Base-by-base conservation (phyloP, 2,329 filamentous ascomycete genomes). In the Aspergillus quadrilineatus region DNA sequence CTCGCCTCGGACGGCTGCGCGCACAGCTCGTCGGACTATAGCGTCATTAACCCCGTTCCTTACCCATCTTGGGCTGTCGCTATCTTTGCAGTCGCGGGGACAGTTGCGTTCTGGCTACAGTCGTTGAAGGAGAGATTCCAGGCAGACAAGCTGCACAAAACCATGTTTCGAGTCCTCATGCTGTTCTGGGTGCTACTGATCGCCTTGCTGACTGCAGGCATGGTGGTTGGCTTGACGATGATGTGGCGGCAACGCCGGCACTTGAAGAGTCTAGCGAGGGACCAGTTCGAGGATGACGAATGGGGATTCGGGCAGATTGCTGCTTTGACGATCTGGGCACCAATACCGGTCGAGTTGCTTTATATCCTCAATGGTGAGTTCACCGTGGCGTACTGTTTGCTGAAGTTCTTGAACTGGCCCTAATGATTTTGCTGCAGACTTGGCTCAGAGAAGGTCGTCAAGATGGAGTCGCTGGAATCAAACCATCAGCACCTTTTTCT, bases 1-100 rank as follows among this genome's bases (percentile, higher is more conserved):
- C 41, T 55, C 12, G 53, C 53, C 30, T 55, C 53, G 6, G 53
- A 55, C n/a, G 53, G 53, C 22, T 55, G 53, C 53, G 53, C 46
- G 3, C 53, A 50, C 14, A 50, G 46, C 53, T 55, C 53, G 1
- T 50, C 53, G 2, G 53, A 55, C 46, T 55, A 55, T 14, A 45
- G 22, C 29, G 53, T 55, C 8, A 55, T 55, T 36, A 55, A 55
- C 39, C 53, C 53, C 3, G 47, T 55, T 30, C 53, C 53, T 14
- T 55, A 55, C n/a, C 53, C 53, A 2, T 50, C 46, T 1, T 55
- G 53, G 53, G 22, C 53, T 9, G 47, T 47, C 1, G 53, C 53
- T 1, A 51, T 56, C 32, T 56, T 56, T 7, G 47, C 53, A n/a
- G 53, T 56, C 2, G 41, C 41, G 2, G 53, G 53, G 1, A 50